Conservation (phyloP, 257 asterid genomes). For the Forsythia suspensa region DNA sequence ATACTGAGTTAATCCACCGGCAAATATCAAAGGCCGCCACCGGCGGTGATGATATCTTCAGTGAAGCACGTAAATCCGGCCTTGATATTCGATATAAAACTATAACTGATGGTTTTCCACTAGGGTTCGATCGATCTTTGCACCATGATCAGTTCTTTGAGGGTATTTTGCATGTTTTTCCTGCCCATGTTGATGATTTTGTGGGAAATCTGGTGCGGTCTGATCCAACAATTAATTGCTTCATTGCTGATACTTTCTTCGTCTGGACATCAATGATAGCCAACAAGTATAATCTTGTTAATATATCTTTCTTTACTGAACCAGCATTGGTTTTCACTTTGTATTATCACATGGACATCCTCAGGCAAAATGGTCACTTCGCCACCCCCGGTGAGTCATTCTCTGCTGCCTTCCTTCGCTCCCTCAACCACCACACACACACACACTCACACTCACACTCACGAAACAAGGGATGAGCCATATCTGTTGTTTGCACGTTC, state of each 20-base stretch:
- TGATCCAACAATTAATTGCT: not conserved
- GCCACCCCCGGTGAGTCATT: not conserved
- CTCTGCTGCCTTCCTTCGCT: not conserved
- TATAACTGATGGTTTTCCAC: not conserved
- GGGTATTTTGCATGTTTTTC: conserved; percentile 20
- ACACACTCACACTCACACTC: too few species aligned
- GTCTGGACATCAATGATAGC: not conserved
- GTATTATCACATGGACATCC: conserved; percentile 4
- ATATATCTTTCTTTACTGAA: conserved; percentile 5
- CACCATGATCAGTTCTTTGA: conserved; percentile 15
- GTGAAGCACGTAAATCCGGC: conserved; percentile 13
- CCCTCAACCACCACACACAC: too few species aligned
- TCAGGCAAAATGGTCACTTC: conserved; percentile 10
- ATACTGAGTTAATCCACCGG: too few species aligned
- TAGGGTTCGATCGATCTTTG: conserved; percentile 21
- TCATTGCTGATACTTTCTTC: conserved; percentile 3
- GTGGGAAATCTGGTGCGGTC: conserved; percentile 2
- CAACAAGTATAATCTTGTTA: too few species aligned
- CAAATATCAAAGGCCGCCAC: too few species aligned
- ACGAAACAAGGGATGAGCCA: too few species aligned
- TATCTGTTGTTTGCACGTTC: too few species aligned
- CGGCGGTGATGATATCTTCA: conserved; percentile 8
- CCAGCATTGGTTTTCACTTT: conserved; percentile 9
- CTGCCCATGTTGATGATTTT: conserved; percentile 31
- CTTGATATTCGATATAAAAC: conserved; percentile 34